phyloP scores from a whole-genome alignment of 108 stramenopile genomes.

The Conticribra guillardii region DNA sequence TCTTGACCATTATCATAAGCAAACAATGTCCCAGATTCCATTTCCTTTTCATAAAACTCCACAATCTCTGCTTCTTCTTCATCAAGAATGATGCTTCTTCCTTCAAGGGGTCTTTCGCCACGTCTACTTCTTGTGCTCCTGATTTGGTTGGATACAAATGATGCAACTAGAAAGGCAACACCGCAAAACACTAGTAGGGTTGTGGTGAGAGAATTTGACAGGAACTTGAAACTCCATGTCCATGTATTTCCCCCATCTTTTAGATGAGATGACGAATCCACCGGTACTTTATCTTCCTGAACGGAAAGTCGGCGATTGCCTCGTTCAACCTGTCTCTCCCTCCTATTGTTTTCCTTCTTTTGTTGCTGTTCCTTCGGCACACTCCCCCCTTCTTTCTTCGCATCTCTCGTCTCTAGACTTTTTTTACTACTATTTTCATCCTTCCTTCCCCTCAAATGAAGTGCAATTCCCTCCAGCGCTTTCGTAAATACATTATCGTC shows the following conservation, averaged over 20 bases:
- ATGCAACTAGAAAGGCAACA: slow-evolving; percentile 2
- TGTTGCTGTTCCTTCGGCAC: background rate
- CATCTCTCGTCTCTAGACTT: no score
- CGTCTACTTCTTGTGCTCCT: background rate
- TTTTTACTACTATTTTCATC: slow-evolving; percentile 1
- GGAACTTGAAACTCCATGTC: background rate
- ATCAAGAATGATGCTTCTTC: slow-evolving; percentile 12
- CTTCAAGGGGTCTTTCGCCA: background rate
- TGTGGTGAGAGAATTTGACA: slow-evolving; percentile 3
- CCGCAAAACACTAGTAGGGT: slow-evolving; percentile 3
- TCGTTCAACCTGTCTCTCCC: background rate
- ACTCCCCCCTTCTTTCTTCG: no score
- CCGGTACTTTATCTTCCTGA: background rate
- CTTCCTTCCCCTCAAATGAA: background rate
- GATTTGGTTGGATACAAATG: slow-evolving; percentile 2
- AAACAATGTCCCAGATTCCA: slow-evolving; percentile 11
- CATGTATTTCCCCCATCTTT: background rate
- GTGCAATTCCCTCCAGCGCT: background rate
- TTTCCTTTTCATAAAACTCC: slow-evolving; percentile 43
- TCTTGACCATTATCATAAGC: background rate
- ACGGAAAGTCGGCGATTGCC: no score
- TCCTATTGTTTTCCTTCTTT: background rate
- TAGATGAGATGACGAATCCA: background rate
- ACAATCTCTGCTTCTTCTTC: slow-evolving; percentile 39
- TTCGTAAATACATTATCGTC: background rate